Evolutionary conservation across 108 stramenopile genomes (phyloP), one percentile per base, ranked within the genome.

Genomic region (Stephanodiscus triporus): DNA sequence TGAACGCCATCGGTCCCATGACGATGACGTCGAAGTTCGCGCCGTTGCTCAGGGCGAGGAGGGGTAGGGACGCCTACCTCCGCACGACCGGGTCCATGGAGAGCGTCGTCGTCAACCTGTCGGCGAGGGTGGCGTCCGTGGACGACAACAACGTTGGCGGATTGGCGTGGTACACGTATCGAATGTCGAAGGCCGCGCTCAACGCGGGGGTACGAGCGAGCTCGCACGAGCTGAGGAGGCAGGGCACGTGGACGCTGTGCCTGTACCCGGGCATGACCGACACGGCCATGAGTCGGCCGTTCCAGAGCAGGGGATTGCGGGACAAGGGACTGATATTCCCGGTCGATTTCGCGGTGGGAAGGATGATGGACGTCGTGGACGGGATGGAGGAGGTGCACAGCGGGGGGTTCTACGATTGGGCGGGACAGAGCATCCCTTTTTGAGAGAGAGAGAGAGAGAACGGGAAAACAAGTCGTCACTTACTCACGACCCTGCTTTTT

Each of bases 211-310:
- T 86, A 24, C 70, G 84, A 54, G 64, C 84, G 26, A 49, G 77
- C 6, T 76, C 86, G 6, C 79, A 88, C 40, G 90, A 91, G 55
- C 60, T 91, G 66, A 76, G 42, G 10, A 58, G 90, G 10, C 65
- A 76, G 9, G 65, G 85, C 5, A 82, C 80, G 50, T 84, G 86
- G 75, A 68, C 76, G 32, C 55, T 88, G 10, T 73, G 83, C 8
- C 72, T 89, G n/a, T 89, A 91, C 50, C 90, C 90, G 10, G 90
- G 90, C 10, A 90, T 89, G 27, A 89, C 89, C 14, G 85, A 87
- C 54, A 91, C 90, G 11, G 87, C 81, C 60, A 83, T 91, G 64
- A 85, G 84, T 59, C 30, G 70, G 51, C 90, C 90, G 9, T 90
- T 90, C 60, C 86, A 87, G 53, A 61, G 61, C 17, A 68, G 76